A percentile compares a stretch with the other conserved stretches of the same genome.
Evolutionary conservation across 352 stramenopile genomes (phyloP).

Genomic region (Phytophthora sp.): DNA sequence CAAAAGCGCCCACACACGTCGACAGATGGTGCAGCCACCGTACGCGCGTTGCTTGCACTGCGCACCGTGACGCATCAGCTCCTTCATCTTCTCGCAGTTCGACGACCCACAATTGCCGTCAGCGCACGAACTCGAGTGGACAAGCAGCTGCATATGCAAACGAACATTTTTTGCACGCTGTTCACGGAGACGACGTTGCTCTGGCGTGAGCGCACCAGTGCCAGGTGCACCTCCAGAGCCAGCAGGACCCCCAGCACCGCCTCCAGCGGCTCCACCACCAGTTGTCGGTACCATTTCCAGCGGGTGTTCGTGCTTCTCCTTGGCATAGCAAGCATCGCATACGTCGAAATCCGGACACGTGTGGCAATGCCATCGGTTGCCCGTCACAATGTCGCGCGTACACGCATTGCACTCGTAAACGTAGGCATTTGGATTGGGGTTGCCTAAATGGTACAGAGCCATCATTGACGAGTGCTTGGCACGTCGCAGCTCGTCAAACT

Average conservation of each 20-base stretch:
- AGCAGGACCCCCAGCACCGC: slow-evolving; percentile 15
- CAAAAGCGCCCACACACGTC: slow-evolving; percentile 96
- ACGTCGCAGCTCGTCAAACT: slow-evolving; percentile 98
- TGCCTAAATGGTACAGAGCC: slow-evolving; percentile 98
- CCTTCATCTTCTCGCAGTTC: slow-evolving; percentile 99
- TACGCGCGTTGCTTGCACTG: slow-evolving; percentile 93
- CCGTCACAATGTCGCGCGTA: slow-evolving; percentile 79
- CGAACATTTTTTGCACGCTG: slow-evolving; percentile 95
- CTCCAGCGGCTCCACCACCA: slow-evolving; percentile 30
- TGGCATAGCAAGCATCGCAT: slow-evolving; percentile 87
- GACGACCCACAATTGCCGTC: slow-evolving; percentile 93
- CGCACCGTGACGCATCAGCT: slow-evolving; percentile 95
- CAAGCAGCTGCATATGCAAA: slow-evolving; percentile 98
- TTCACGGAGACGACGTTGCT: slow-evolving; percentile 75
- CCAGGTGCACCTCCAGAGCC: slow-evolving; percentile 30
- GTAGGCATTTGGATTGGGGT: slow-evolving; percentile 91
- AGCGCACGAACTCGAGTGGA: slow-evolving; percentile 95
- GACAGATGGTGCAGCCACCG: slow-evolving; percentile 96
- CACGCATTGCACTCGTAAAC: slow-evolving; percentile 90
- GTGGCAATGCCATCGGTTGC: slow-evolving; percentile 91
- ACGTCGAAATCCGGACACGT: slow-evolving; percentile 91
- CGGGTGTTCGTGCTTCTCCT: slow-evolving; percentile 82
- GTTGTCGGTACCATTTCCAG: slow-evolving; percentile 85
- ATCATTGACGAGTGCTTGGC: slow-evolving; percentile 99
- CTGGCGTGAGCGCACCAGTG: slow-evolving; percentile 51